Evolutionary conservation across 106 monocot genomes (phyloP).

Genomic region (Agapanthus africanus): DNA sequence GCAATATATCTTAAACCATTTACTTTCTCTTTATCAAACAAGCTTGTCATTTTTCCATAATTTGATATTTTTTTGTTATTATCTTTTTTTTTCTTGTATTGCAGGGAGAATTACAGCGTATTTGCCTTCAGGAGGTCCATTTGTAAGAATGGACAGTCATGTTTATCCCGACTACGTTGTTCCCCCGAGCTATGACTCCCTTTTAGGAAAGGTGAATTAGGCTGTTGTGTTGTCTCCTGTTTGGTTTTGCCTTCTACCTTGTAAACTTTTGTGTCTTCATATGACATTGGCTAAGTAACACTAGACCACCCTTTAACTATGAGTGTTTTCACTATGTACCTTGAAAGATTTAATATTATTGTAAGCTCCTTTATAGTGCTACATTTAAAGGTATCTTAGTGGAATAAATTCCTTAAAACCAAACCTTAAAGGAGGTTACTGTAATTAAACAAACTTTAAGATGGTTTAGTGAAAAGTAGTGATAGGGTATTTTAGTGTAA

Average conservation of each 20-base stretch:
- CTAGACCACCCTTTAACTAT: too few relatives aligned
- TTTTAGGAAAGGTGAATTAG: constrained; percentile 68
- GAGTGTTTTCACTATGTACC: too few relatives aligned
- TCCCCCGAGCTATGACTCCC: constrained; percentile 92
- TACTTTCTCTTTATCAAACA: not conserved
- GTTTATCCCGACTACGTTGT: constrained; percentile 95
- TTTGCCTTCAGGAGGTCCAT: constrained; percentile 91
- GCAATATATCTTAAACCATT: not conserved
- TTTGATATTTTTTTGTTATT: not conserved
- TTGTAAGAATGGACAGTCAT: constrained; percentile 97
- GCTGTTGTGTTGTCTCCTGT: not conserved
- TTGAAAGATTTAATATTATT: too few relatives aligned
- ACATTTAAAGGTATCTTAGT: too few relatives aligned
- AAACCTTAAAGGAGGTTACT: too few relatives aligned
- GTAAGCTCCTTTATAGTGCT: too few relatives aligned
- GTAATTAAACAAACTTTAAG: too few relatives aligned
- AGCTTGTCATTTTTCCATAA: not conserved
- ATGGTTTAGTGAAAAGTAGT: too few relatives aligned
- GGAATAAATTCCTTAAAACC: too few relatives aligned
- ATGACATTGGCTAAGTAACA: too few relatives aligned
- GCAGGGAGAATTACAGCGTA: constrained; percentile 85
- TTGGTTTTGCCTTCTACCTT: not conserved
- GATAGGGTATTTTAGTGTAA: too few relatives aligned
- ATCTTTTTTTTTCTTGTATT: constrained; percentile 16
- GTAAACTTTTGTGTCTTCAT: not conserved